These are phyloP conservation scores for Diospyros lotus DNA, from an alignment of 148 eudicot genomes.

Conservation along the genomic window DNA sequence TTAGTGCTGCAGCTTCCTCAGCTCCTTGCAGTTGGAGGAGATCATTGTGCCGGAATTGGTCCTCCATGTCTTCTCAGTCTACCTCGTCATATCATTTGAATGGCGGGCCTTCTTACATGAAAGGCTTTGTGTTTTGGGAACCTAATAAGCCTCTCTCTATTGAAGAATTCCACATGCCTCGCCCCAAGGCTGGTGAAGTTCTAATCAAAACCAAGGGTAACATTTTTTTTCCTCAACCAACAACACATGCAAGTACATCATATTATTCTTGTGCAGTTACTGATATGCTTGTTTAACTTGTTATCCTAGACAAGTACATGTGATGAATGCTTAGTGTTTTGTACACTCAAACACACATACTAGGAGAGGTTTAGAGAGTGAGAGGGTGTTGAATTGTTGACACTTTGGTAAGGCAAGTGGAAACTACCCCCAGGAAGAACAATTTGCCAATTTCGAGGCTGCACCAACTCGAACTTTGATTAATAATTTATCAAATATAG, in stretches of 20 bases:
- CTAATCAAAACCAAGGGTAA: conserved; percentile 92
- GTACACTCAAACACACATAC: not conserved
- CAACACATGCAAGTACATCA: not conserved
- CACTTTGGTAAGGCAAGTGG: not conserved
- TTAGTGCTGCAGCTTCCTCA: not conserved
- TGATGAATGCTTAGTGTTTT: not conserved
- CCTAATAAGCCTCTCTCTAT: conserved; percentile 77
- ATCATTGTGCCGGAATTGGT: conserved; percentile 11
- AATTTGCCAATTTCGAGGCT: not conserved
- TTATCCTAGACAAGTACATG: not conserved
- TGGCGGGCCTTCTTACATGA: conserved; percentile 74
- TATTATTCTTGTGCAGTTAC: not conserved
- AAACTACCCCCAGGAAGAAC: not conserved
- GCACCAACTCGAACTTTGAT: not conserved
- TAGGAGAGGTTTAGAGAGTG: not conserved
- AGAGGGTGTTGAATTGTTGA: not conserved
- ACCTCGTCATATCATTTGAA: conserved; percentile 42
- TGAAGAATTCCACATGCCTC: conserved; percentile 92
- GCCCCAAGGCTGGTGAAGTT: conserved; percentile 87
- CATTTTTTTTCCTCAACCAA: not conserved
- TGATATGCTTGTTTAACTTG: not conserved
- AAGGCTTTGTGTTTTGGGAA: conserved; percentile 68
- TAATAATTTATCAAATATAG: not conserved
- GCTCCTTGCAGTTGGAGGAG: conserved; percentile 16
- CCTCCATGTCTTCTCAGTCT: conserved; percentile 25